These are phyloP conservation scores for Diaporthe amygdali DNA, from an alignment of 2,329 filamentous ascomycete species.

Conservation along the genomic window DNA sequence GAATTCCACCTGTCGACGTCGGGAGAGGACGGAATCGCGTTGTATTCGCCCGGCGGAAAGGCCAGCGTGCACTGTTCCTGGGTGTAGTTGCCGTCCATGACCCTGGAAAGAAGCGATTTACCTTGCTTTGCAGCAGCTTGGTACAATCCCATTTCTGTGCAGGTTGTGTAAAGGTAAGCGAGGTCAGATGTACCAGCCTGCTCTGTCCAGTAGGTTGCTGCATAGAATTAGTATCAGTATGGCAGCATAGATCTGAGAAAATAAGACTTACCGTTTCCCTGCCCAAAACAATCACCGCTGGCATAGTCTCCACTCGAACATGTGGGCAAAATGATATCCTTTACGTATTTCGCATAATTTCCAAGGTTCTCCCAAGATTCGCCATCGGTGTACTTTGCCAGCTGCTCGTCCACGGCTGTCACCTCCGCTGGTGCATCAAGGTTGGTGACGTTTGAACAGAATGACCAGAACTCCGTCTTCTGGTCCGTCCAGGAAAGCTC, in stretches of 20 bases:
- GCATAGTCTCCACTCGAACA: constrained; percentile 47
- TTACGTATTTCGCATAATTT: constrained; percentile 57
- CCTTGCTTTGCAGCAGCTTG: constrained; percentile 49
- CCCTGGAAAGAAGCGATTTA: constrained; percentile 52
- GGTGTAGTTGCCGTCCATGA: constrained; percentile 53
- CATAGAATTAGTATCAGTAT: constrained; percentile 29
- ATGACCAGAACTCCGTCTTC: constrained; percentile 54
- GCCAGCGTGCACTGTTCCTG: constrained; percentile 62
- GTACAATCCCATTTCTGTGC: constrained; percentile 53
- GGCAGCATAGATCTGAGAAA: no score
- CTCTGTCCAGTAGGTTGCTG: constrained; percentile 47
- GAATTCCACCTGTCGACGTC: constrained; percentile 47
- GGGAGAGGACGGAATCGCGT: constrained; percentile 48
- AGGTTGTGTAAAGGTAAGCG: constrained; percentile 57
- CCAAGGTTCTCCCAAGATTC: constrained; percentile 56
- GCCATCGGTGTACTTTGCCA: constrained; percentile 54
- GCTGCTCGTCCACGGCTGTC: constrained; percentile 47
- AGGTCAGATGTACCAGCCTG: constrained; percentile 43
- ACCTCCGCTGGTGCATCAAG: constrained; percentile 47
- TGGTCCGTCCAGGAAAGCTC: constrained; percentile 56
- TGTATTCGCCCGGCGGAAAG: constrained; percentile 51
- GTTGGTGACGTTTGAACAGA: constrained; percentile 57
- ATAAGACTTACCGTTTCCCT: constrained; percentile 28
- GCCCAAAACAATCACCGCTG: constrained; percentile 49
- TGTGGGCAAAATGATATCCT: constrained; percentile 46